Evolutionary conservation across 257 asterid genomes (phyloP), one percentile per base, ranked within the genome.

Genomic region (Lantana camara): DNA sequence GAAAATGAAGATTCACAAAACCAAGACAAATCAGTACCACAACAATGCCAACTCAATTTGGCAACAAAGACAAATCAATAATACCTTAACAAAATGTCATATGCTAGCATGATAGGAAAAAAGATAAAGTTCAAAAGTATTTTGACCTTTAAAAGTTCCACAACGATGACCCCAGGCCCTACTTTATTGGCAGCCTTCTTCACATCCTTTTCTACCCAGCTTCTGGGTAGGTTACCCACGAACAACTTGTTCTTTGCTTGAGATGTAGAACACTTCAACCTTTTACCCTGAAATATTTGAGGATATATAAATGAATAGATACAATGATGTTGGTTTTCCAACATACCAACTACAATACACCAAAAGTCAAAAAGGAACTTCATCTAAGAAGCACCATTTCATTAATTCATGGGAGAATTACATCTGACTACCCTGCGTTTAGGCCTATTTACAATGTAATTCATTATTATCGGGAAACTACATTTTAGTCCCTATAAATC

Each of bases 141-240:
- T 48, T 68, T 51, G 20, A 86, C 95, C 89, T 84, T 87, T 49
- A 82, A 56, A 45, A 87, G 72, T 44, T 87, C 91, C 52, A 87
- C 74, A 67, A 62, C 49, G 19, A 65, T 66, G 41, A 79, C 85
- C 60, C 91, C 95, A 29, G 95, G 95, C 15, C 91, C 95, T 23
- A 75, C 67, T 41, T 64, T 76, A 48, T 68, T 71, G 65, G 80
- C 83, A 61, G 72, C 72, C 57, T 75, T 78, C 54, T 66, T 77
- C 71, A 84, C 59, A 63, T 86, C 91, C 64, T 82, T 77, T 79
- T 79, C 91, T 27, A 75, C 82, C 91, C 89, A 86, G 75, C 37
- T 71, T 68, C 75, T 78, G 19, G 95, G 95, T 65, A 86, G 71
- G 65, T 84, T 86, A 71, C 95, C 95, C 42, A 86, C 82, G 75